phyloP scores from a whole-genome alignment of 2,329 filamentous ascomycete species.

The Trichoderma sp. region DNA sequence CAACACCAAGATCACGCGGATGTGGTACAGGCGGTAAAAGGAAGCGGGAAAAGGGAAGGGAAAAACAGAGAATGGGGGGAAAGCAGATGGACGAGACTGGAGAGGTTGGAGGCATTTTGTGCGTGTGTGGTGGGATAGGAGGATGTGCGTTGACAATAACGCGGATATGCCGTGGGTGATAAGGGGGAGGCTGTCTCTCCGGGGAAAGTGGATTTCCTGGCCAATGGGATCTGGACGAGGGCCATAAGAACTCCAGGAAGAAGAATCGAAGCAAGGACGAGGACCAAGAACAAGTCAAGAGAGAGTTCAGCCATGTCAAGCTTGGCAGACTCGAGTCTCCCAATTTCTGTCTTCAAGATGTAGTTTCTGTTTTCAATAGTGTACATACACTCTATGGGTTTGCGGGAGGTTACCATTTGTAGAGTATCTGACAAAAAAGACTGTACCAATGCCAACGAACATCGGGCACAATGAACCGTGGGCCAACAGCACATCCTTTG shows the following conservation, averaged over 20 bases:
- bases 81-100: background rate
- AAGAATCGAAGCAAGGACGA: background rate
- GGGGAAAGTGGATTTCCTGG: too few relatives aligned
- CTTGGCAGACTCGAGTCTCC: conserved; percentile 8
- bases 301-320: background rate
- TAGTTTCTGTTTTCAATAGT: conserved; percentile 17
- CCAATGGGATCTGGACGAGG: background rate
- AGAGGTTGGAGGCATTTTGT: too few relatives aligned
- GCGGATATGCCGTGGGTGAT: too few relatives aligned
- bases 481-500: background rate
- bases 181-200: background rate
- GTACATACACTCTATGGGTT: conserved; percentile 28
- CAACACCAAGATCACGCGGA: conserved; percentile 56
- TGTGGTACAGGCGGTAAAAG: conserved; percentile 60
- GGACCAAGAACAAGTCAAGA: background rate
- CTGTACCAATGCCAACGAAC: conserved; percentile 20
- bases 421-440: conserved; percentile 23
- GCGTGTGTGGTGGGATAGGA: too few relatives aligned
- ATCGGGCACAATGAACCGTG: background rate
- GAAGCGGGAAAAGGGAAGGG: background rate
- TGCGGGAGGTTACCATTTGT: conserved; percentile 18
- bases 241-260: background rate
- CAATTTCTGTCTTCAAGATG: background rate
- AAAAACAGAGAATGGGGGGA: background rate
- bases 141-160: too few relatives aligned